Conservation (phyloP, 179 eudicot genomes). For the Drosera spatulata region DNA sequence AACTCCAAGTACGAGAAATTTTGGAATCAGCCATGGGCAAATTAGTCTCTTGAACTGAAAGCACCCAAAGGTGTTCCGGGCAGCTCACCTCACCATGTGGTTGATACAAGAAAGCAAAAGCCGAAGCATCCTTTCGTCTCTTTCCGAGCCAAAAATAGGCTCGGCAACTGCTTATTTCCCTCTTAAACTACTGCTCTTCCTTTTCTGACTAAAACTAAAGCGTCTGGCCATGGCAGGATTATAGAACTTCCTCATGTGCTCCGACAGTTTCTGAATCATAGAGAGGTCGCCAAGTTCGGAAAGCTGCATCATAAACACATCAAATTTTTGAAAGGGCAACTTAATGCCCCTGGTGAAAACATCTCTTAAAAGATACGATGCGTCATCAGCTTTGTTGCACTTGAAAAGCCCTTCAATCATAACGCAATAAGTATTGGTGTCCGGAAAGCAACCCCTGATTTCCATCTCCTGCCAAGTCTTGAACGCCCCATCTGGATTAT, state of each 20-base stretch:
- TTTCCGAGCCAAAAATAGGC: no score
- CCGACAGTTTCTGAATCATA: conserved; percentile 68
- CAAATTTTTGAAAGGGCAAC: conserved; percentile 64
- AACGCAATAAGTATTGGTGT: conserved; percentile 54
- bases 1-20: no score
- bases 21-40: no score
- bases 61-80: no score
- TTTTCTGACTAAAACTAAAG: conserved; percentile 53
- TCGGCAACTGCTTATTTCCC: conserved; percentile 22
- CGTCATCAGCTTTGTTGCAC: conserved; percentile 35
- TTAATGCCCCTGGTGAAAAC: conserved; percentile 53
- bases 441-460: conserved; percentile 43
- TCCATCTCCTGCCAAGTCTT: conserved; percentile 79
- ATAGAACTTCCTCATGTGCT: conserved; percentile 70
- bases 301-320: conserved; percentile 53
- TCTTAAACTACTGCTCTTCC: conserved; percentile 63
- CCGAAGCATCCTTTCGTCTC: no score
- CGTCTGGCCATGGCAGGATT: conserved; percentile 89
- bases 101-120: no score
- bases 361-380: conserved; percentile 60
- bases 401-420: conserved; percentile 92
- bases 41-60: no score
- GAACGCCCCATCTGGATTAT: conserved; percentile 65
- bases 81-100: no score
- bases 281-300: conserved; percentile 63